A percentile compares a stretch with the other conserved stretches of the same genome.
These are phyloP conservation scores for Backusella circina DNA, from an alignment of 192 early-diverging fungal genomes.

Conservation along the genomic window DNA sequence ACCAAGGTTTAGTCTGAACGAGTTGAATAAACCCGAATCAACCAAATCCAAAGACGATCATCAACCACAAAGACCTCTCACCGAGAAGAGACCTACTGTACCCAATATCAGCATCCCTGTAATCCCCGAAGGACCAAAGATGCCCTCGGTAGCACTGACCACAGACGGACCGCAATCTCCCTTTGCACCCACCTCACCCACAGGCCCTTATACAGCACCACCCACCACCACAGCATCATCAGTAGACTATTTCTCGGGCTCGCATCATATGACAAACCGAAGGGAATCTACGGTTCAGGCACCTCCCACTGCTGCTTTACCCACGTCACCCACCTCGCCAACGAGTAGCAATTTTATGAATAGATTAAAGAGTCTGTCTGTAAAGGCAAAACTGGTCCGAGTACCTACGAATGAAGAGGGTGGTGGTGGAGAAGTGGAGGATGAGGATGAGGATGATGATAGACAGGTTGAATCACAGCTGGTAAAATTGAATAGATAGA, in stretches of 20 bases:
- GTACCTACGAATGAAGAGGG: constrained; percentile 39
- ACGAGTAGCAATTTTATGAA: constrained; percentile 38
- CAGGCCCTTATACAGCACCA: constrained; percentile 37
- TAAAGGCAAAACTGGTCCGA: constrained; percentile 40
- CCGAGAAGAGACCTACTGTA: background rate
- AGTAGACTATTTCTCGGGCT: constrained; percentile 32
- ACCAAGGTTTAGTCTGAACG: background rate
- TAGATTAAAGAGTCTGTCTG: constrained; percentile 43
- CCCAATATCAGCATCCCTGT: background rate
- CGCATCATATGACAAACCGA: constrained; percentile 26
- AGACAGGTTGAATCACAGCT: background rate
- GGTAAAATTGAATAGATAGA: background rate
- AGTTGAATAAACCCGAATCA: background rate
- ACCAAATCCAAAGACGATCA: background rate
- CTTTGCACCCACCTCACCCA: constrained; percentile 9
- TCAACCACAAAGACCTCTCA: background rate
- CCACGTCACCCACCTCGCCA: constrained; percentile 18
- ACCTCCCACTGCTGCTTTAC: constrained; percentile 36
- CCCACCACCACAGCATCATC: constrained; percentile 6
- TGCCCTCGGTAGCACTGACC: constrained; percentile 18
- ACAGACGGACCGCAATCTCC: constrained; percentile 10
- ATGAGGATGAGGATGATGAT: background rate
- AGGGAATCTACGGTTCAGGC: constrained; percentile 28
- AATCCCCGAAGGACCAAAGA: constrained; percentile 9
- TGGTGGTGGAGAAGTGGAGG: background rate